Evolutionary conservation across 805 yeast genomes (phyloP).

Genomic region (Candida sithepensis): DNA sequence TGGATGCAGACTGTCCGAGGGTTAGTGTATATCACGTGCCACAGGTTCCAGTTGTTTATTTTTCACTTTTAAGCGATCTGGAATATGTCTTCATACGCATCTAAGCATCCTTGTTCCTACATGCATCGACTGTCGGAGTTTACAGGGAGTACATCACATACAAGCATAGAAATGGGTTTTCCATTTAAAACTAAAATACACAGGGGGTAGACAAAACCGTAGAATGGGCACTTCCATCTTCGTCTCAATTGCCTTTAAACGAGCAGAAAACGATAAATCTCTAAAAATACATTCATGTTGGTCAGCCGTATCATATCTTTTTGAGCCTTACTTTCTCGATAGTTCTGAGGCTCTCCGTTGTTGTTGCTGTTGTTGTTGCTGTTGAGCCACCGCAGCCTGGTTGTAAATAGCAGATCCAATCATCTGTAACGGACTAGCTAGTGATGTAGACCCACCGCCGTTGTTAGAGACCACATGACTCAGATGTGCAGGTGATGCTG

Average conservation of each 20-base stretch:
- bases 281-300: background rate
- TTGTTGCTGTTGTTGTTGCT: constrained; percentile 6
- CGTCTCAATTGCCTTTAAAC: background rate
- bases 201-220: background rate
- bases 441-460: background rate
- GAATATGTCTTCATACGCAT: too few relatives aligned
- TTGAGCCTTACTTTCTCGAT: background rate
- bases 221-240: background rate
- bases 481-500: background rate
- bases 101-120: too few relatives aligned
- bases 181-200: background rate
- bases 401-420: constrained; percentile 24
- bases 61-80: too few relatives aligned
- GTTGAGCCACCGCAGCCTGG: constrained; percentile 18
- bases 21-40: background rate
- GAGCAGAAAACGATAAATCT: background rate
- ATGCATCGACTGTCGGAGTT: too few relatives aligned
- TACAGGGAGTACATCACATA: too few relatives aligned
- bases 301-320: background rate
- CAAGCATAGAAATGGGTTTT: too few relatives aligned
- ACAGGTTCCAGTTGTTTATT: too few relatives aligned
- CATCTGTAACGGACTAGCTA: constrained; percentile 25
- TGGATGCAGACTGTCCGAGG: too few relatives aligned
- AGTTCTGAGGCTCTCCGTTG: background rate
- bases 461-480: background rate